These are phyloP conservation scores for Simplicillium aogashimaense DNA, from an alignment of 2,329 filamentous ascomycete genomes.

Conservation along the genomic window DNA sequence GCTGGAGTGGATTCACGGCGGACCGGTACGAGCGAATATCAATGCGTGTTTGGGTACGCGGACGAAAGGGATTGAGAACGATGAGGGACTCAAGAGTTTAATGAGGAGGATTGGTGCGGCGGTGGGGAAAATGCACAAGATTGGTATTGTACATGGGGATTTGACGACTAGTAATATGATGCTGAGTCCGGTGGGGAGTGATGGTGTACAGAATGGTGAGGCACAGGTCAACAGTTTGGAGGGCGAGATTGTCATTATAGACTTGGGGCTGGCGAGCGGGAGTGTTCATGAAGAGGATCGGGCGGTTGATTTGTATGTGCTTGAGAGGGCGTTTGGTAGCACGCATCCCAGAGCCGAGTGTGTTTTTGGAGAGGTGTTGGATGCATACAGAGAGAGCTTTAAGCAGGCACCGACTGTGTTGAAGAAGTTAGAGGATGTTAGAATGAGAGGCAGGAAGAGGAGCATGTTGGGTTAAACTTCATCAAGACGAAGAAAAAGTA, in stretches of 20 bases:
- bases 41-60: conserved; percentile 55
- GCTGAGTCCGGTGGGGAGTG: conserved; percentile 36
- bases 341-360: conserved; percentile 82
- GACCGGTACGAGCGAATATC: conserved; percentile 58
- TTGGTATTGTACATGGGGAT: conserved; percentile 90
- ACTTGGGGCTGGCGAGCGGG: conserved; percentile 84
- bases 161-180: conserved; percentile 97
- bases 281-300: conserved; percentile 80
- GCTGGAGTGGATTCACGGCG: conserved; percentile 76
- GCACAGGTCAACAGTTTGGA: conserved; percentile 27
- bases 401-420: conserved; percentile 68
- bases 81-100: conserved; percentile 45
- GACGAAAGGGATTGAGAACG: conserved; percentile 26
- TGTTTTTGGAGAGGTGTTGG: conserved; percentile 64
- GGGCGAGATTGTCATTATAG: conserved; percentile 82
- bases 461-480: conserved; percentile 78
- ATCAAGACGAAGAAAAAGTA: not conserved
- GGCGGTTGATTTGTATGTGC: conserved; percentile 90
- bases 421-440: conserved; percentile 80
- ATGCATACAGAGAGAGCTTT: conserved; percentile 63
- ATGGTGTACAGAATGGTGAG: conserved; percentile 11
- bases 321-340: conserved; percentile 89
- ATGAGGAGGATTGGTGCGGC: conserved; percentile 62
- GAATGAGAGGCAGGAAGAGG: conserved; percentile 88
- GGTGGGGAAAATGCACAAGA: conserved; percentile 67